Evolutionary conservation across 78 protist genomes (phyloP).

Genomic region (Dictyostelium purpureum): DNA sequence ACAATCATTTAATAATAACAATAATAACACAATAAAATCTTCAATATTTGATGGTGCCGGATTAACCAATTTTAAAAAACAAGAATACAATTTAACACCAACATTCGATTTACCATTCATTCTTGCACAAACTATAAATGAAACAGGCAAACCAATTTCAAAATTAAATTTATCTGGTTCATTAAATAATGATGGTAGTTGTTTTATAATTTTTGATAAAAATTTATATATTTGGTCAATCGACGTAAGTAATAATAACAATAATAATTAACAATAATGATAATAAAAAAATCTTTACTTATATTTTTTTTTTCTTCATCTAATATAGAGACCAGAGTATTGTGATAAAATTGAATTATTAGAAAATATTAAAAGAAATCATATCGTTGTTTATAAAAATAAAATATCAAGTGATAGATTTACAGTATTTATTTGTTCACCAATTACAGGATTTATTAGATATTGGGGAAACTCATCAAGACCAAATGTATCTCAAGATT

Average conservation of each 20-base stretch:
- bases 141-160: neutral
- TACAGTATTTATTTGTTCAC: conserved; percentile 20
- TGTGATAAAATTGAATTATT: conserved; percentile 44
- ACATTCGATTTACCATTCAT: conserved; percentile 4
- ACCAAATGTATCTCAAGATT: conserved; percentile 33
- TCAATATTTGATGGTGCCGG: too few species aligned
- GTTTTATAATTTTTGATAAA: neutral
- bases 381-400: conserved; percentile 10
- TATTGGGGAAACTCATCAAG: conserved; percentile 33
- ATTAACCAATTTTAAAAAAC: too few species aligned
- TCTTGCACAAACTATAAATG: neutral
- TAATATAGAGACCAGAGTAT: conserved; percentile 3
- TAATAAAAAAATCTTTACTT: neutral
- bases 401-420: neutral
- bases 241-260: conserved; percentile 9
- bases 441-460: conserved; percentile 8
- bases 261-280: neutral
- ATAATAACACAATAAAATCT: too few species aligned
- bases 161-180: neutral
- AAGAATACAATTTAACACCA: neutral
- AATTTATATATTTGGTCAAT: conserved; percentile 59
- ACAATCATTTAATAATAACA: too few species aligned
- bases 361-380: conserved; percentile 1
- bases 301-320: neutral
- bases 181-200: neutral